phyloP scores from a whole-genome alignment of 768 basidiomycete genomes.

The Lactarius vividus region DNA sequence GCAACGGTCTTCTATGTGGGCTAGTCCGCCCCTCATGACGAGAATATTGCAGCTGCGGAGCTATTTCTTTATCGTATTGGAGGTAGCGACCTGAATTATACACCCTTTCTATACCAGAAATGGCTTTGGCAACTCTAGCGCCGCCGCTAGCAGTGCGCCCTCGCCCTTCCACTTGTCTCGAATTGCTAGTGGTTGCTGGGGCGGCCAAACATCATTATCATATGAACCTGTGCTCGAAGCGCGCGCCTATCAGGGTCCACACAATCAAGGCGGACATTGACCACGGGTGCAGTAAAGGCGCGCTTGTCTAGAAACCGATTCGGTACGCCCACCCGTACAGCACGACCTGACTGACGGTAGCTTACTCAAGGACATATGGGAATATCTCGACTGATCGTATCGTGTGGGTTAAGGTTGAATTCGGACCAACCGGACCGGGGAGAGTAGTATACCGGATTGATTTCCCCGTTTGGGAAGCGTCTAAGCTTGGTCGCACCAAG shows the following conservation, averaged over 20 bases:
- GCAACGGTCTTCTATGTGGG: constrained; percentile 4
- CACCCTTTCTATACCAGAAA: background rate
- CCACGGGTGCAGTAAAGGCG: too few species aligned
- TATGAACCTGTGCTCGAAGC: background rate
- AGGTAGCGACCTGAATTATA: background rate
- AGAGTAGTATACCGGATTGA: background rate
- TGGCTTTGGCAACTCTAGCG: background rate
- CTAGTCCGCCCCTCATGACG: background rate
- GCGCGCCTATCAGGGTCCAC: constrained; percentile 1
- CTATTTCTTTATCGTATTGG: background rate
- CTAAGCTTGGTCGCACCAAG: background rate
- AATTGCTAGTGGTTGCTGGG: background rate
- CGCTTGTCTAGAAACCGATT: background rate
- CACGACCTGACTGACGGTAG: too few species aligned
- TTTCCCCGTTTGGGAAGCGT: background rate
- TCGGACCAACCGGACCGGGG: background rate
- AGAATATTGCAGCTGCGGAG: background rate
- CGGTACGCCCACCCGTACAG: background rate
- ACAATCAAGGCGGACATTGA: background rate
- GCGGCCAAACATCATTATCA: background rate
- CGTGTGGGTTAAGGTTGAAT: background rate
- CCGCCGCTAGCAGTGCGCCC: background rate
- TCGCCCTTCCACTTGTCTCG: background rate
- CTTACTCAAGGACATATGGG: background rate
- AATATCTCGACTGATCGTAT: background rate